phyloP scores from a whole-genome alignment of 1,284 basidiomycete species.

The Pulveroboletus sp. region DNA sequence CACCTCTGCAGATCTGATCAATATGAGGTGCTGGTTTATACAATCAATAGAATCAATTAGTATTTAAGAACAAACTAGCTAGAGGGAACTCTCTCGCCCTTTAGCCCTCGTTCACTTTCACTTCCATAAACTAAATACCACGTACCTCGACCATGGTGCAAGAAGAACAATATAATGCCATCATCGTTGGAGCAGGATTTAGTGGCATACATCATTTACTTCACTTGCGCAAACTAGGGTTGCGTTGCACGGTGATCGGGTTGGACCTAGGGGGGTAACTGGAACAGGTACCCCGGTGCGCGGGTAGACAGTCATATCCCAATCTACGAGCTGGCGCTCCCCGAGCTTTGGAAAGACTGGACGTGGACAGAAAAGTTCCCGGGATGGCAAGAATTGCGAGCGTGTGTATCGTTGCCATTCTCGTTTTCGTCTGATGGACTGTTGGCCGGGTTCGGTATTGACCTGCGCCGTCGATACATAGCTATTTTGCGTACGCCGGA shows the following conservation, averaged over 20 bases:
- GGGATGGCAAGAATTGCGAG: constrained; percentile 3
- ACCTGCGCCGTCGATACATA: background rate
- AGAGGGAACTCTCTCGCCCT: too few species aligned
- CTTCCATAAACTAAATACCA: too few species aligned
- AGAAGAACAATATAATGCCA: constrained; percentile 13
- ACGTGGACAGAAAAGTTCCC: constrained; percentile 27
- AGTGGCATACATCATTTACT: constrained; percentile 18
- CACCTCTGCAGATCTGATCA: too few species aligned
- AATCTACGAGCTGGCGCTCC: constrained; percentile 16
- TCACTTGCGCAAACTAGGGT: constrained; percentile 13
- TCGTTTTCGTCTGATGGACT: background rate
- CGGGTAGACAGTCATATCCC: constrained; percentile 20
- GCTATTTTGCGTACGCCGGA: constrained; percentile 20
- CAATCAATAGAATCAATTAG: too few species aligned
- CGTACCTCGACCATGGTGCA: background rate
- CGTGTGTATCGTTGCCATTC: too few species aligned
- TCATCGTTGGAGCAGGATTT: constrained; percentile 24
- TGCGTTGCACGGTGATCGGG: constrained; percentile 17
- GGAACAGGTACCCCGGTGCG: constrained; percentile 26
- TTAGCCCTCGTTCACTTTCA: too few species aligned
- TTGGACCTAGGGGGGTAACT: constrained; percentile 22
- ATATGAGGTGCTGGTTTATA: too few species aligned
- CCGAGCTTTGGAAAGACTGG: constrained; percentile 26
- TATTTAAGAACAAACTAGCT: too few species aligned
- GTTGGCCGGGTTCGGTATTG: background rate